Percentiles rank a stretch among this genome's conserved stretches.
Evolutionary conservation across 805 yeast genomes (phyloP).

Genomic region (Candida nitratophila): DNA sequence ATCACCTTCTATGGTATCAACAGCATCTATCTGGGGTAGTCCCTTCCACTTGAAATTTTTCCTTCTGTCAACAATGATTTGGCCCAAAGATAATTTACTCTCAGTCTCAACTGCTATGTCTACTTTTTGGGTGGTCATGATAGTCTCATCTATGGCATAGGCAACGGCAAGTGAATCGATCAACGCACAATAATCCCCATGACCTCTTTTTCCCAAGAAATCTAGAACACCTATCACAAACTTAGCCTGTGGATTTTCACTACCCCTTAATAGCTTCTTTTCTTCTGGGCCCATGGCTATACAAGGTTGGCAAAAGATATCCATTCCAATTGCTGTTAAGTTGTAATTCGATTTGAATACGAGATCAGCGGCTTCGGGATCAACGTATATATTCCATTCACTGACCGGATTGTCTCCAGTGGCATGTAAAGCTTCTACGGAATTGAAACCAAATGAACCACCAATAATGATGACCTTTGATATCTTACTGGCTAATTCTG

Average conservation of each 20-base stretch:
- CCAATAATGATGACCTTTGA: slow-evolving; percentile 18
- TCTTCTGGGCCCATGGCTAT: slow-evolving; percentile 13
- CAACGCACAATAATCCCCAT: slow-evolving; percentile 21
- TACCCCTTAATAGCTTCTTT: slow-evolving; percentile 4
- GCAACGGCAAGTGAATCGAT: slow-evolving; percentile 22
- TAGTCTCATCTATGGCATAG: slow-evolving; percentile 17
- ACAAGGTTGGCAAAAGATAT: slow-evolving; percentile 21
- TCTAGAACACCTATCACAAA: slow-evolving; percentile 17
- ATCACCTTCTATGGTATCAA: slow-evolving; percentile 14
- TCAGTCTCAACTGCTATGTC: slow-evolving; percentile 18
- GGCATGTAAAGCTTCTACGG: slow-evolving; percentile 18
- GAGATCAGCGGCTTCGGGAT: slow-evolving; percentile 21
- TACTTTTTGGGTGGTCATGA: slow-evolving; percentile 15
- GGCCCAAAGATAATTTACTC: slow-evolving; percentile 17
- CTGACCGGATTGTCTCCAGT: slow-evolving; percentile 22
- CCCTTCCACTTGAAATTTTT: slow-evolving; percentile 20
- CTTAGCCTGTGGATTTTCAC: slow-evolving; percentile 12
- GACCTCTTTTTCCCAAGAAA: slow-evolving; percentile 14
- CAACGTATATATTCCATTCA: slow-evolving; percentile 22
- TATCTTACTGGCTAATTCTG: slow-evolving; percentile 14
- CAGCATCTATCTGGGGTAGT: slow-evolving; percentile 16
- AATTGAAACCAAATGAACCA: slow-evolving; percentile 20
- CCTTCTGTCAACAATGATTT: slow-evolving; percentile 19
- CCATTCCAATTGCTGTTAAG: slow-evolving; percentile 21
- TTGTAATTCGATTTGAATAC: slow-evolving; percentile 16